Conservation (phyloP, 768 basidiomycete species). For the Leccinum rimulosum region DNA sequence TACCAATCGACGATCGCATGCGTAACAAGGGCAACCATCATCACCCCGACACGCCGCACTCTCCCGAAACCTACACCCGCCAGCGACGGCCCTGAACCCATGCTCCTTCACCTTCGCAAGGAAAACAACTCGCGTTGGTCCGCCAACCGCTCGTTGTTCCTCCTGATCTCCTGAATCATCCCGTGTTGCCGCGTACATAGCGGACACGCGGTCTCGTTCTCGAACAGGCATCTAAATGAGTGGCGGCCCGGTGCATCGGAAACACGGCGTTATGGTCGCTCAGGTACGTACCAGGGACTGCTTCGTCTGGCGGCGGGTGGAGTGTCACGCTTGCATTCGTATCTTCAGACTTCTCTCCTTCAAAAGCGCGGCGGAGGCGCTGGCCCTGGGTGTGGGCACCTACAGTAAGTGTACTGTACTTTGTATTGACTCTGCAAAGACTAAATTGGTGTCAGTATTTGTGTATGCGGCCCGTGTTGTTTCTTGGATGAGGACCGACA, state of each 20-base stretch:
- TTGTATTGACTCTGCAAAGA: conserved; percentile 41
- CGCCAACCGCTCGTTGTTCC: conserved; percentile 80
- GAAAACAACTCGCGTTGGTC: conserved; percentile 54
- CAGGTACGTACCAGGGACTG: conserved; percentile 46
- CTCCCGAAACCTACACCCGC: conserved; percentile 33
- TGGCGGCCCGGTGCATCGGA: conserved; percentile 21
- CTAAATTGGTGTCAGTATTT: background rate
- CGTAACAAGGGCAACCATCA: background rate
- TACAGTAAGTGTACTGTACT: conserved; percentile 55
- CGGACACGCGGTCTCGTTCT: conserved; percentile 88
- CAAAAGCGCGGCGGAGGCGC: conserved; percentile 33
- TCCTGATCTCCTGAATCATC: conserved; percentile 84
- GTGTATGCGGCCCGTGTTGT: background rate
- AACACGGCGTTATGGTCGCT: conserved; percentile 53
- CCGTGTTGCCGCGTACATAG: conserved; percentile 84
- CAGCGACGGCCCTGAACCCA: conserved; percentile 66
- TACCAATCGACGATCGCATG: no score
- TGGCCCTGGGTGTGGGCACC: conserved; percentile 51
- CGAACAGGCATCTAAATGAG: conserved; percentile 70
- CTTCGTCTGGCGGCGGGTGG: conserved; percentile 30
- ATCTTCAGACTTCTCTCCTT: background rate
- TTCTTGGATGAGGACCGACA: background rate
- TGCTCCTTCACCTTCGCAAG: conserved; percentile 67
- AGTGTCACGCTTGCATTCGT: conserved; percentile 14
- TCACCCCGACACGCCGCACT: conserved; percentile 5